Percentiles rank a stretch among this genome's conserved stretches.
phyloP scores from a whole-genome alignment of 164 flowering plant species.

The Euptelea pleiosperma region DNA sequence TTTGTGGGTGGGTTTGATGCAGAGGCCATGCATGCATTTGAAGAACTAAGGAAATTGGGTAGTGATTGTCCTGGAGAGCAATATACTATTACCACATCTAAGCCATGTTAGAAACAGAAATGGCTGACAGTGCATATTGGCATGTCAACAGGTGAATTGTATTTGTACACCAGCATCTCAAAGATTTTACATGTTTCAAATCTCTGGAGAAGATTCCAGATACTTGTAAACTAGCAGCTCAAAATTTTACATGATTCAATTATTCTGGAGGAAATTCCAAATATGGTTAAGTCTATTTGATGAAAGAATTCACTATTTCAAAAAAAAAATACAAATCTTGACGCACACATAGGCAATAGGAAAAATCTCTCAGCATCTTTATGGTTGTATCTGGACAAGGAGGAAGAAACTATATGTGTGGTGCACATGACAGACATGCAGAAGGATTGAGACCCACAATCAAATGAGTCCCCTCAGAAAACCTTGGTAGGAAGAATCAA shows the following conservation, averaged over 20 bases:
- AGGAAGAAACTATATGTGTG: too few species aligned
- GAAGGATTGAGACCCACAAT: too few species aligned
- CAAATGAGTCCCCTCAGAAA: too few species aligned
- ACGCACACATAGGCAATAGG: not conserved
- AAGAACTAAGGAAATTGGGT: conserved; percentile 17
- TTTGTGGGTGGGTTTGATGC: conserved; percentile 29
- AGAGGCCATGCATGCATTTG: conserved; percentile 23
- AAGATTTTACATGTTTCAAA: not conserved
- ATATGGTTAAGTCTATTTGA: too few species aligned
- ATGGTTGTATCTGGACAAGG: not conserved
- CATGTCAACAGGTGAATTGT: too few species aligned
- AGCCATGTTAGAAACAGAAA: not conserved
- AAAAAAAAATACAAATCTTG: not conserved
- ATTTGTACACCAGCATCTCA: too few species aligned
- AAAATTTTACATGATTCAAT: not conserved
- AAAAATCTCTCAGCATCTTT: too few species aligned
- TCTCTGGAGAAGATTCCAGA: not conserved
- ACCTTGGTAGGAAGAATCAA: too few species aligned
- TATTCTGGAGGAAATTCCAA: not conserved
- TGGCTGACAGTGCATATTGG: too few species aligned
- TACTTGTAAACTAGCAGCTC: not conserved
- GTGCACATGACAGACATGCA: too few species aligned
- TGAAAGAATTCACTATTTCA: too few species aligned
- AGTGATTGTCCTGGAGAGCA: not conserved
- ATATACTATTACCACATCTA: not conserved